Percentiles rank a stretch among this genome's conserved stretches.
These are phyloP conservation scores for Termitomyces sp. DNA, from an alignment of 768 basidiomycete genomes.

Conservation along the genomic window DNA sequence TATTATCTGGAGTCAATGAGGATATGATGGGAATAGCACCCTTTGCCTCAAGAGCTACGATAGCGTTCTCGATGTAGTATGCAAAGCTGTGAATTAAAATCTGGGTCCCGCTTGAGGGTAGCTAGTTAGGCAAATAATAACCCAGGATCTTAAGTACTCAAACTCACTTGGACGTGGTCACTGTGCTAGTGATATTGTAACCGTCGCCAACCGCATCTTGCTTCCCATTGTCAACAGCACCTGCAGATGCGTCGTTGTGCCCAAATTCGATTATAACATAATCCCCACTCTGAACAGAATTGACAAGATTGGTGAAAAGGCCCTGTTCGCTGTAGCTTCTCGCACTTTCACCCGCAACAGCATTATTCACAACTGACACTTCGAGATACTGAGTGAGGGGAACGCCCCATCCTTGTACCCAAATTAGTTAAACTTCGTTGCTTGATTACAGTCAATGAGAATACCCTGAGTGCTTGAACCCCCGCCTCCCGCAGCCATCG, in stretches of 20 bases:
- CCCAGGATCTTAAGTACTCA: neutral
- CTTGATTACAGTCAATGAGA: neutral
- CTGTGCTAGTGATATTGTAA: neutral
- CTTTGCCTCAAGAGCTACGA: slow-evolving; percentile 35
- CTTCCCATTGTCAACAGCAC: slow-evolving; percentile 32
- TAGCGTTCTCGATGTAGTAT: slow-evolving; percentile 40
- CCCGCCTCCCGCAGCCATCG: slow-evolving; percentile 36
- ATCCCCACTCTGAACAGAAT: slow-evolving; percentile 32
- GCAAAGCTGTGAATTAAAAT: slow-evolving; percentile 40
- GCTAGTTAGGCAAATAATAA: neutral
- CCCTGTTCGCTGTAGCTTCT: slow-evolving; percentile 45
- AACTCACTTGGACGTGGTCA: neutral
- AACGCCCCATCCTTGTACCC: slow-evolving; percentile 36
- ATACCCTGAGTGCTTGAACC: slow-evolving; percentile 32
- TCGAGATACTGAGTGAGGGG: slow-evolving; percentile 34
- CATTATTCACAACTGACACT: slow-evolving; percentile 39
- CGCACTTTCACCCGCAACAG: slow-evolving; percentile 40
- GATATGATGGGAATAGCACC: slow-evolving; percentile 43
- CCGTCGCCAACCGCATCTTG: slow-evolving; percentile 31
- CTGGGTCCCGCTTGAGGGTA: slow-evolving; percentile 25
- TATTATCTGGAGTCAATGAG: slow-evolving; percentile 42
- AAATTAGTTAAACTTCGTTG: neutral
- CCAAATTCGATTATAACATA: slow-evolving; percentile 44
- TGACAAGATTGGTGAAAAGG: slow-evolving; percentile 37
- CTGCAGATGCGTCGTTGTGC: slow-evolving; percentile 38